Evolutionary conservation across 768 basidiomycete species (phyloP).

Genomic region (Paxillus involutus): DNA sequence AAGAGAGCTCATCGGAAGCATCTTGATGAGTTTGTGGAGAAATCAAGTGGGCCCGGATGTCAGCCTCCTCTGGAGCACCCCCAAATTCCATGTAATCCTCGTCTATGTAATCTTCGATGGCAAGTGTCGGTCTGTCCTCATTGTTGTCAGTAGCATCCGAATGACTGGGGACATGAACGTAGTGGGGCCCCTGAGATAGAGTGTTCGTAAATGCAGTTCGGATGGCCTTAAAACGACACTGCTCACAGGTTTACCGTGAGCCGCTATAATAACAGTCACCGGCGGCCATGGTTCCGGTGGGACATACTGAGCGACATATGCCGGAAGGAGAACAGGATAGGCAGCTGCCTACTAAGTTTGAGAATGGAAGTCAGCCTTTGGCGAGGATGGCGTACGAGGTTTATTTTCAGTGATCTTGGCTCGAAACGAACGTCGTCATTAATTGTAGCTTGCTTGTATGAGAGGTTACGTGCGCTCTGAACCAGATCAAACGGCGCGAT

Average conservation of each 20-base stretch:
- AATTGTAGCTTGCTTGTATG: conserved; percentile 36
- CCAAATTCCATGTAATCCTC: conserved; percentile 24
- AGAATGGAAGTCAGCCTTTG: conserved; percentile 1
- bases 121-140: conserved; percentile 15
- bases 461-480: conserved; percentile 35
- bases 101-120: conserved; percentile 22
- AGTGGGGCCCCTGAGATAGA: conserved; percentile 22
- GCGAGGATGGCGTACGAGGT: conserved; percentile 39
- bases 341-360: conserved; percentile 46
- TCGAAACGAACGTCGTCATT: conserved; percentile 39
- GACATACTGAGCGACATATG: conserved; percentile 58
- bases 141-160: conserved; percentile 6
- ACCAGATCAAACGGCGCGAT: conserved; percentile 53
- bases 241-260: conserved; percentile 27
- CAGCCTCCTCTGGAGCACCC: conserved; percentile 11
- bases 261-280: conserved; percentile 29
- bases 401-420: conserved; percentile 43
- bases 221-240: neutral
- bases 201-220: neutral
- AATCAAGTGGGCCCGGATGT: conserved; percentile 18
- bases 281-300: conserved; percentile 24
- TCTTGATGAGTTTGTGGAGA: conserved; percentile 21
- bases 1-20: conserved; percentile 35
- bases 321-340: conserved; percentile 63
- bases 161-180: conserved; percentile 24